phyloP scores from a whole-genome alignment of 2,329 filamentous ascomycete genomes.

The Shiraia bambusicola region DNA sequence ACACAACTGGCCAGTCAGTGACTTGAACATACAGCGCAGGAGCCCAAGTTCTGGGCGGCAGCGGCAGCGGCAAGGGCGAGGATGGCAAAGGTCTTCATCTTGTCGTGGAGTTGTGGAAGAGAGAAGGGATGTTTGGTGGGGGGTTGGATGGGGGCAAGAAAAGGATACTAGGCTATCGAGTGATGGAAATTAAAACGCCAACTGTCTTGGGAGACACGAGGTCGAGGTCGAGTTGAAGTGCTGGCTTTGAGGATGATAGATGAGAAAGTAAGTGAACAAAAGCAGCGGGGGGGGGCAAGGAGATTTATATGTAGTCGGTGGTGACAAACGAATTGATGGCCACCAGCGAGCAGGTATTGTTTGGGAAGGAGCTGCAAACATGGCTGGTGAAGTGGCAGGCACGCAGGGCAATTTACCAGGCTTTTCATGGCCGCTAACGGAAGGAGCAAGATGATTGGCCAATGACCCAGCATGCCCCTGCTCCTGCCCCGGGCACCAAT shows the following conservation, averaged over 20 bases:
- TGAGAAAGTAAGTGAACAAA: slow-evolving; percentile 7
- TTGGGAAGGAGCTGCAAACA: slow-evolving; percentile 12
- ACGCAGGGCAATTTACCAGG: slow-evolving; percentile 13
- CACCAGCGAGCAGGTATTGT: no score
- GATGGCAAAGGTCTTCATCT: slow-evolving; percentile 45
- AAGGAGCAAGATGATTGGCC: slow-evolving; percentile 14
- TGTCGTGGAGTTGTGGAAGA: slow-evolving; percentile 15
- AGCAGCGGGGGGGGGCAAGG: neutral
- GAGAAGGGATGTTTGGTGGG: slow-evolving; percentile 17
- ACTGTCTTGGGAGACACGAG: slow-evolving; percentile 9
- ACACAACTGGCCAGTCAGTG: neutral
- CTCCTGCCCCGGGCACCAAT: no score
- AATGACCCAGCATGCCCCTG: slow-evolving; percentile 4
- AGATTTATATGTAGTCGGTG: slow-evolving; percentile 20
- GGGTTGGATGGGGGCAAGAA: neutral
- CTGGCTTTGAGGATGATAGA: slow-evolving; percentile 15
- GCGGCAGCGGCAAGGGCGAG: slow-evolving; percentile 39
- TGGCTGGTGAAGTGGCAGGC: slow-evolving; percentile 17
- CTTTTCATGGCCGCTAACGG: slow-evolving; percentile 8
- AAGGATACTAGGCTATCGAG: slow-evolving; percentile 13
- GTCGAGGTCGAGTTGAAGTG: slow-evolving; percentile 12
- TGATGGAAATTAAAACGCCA: slow-evolving; percentile 10
- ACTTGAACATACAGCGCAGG: slow-evolving; percentile 41
- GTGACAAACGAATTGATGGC: neutral
- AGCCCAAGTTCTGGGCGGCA: slow-evolving; percentile 37